Percentiles rank a stretch among this genome's conserved stretches.
These are phyloP conservation scores for Exophiala phaeomuriformis DNA, from an alignment of 2,329 filamentous ascomycete species.

Conservation along the genomic window DNA sequence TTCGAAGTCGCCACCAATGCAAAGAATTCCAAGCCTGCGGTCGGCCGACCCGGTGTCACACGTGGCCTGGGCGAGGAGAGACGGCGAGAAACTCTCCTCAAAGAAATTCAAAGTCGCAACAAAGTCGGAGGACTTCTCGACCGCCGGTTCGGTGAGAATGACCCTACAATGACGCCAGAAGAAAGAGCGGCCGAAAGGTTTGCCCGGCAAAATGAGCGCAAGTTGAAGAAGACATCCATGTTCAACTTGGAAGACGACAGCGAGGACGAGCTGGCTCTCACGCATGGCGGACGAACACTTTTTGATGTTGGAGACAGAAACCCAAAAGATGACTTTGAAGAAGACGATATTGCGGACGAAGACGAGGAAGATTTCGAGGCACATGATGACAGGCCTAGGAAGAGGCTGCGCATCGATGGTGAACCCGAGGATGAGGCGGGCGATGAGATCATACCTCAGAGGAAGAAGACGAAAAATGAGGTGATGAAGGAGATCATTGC, in stretches of 20 bases:
- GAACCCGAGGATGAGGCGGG: slow-evolving; percentile 38
- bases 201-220: slow-evolving; percentile 73
- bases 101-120: slow-evolving; percentile 80
- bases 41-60: slow-evolving; percentile 71
- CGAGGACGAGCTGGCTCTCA: slow-evolving; percentile 61
- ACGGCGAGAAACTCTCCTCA: slow-evolving; percentile 72
- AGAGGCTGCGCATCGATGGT: slow-evolving; percentile 48
- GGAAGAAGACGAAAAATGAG: slow-evolving; percentile 91
- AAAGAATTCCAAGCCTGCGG: slow-evolving; percentile 49
- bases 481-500: slow-evolving; percentile 97
- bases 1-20: slow-evolving; percentile 69
- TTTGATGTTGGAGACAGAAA: slow-evolving; percentile 47
- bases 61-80: slow-evolving; percentile 83
- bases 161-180: slow-evolving; percentile 87
- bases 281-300: slow-evolving; percentile 73
- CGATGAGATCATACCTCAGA: slow-evolving; percentile 58
- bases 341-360: slow-evolving; percentile 49
- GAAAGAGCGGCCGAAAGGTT: slow-evolving; percentile 89
- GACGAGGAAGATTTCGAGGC: slow-evolving; percentile 34
- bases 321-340: slow-evolving; percentile 67
- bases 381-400: slow-evolving; percentile 32
- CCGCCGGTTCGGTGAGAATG: slow-evolving; percentile 89
- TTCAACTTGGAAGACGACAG: slow-evolving; percentile 89
- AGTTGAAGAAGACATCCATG: slow-evolving; percentile 66
- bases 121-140: slow-evolving; percentile 91